These are phyloP conservation scores for Eucalyptus camaldulensis DNA, from an alignment of 345 rosid genomes.

Conservation along the genomic window DNA sequence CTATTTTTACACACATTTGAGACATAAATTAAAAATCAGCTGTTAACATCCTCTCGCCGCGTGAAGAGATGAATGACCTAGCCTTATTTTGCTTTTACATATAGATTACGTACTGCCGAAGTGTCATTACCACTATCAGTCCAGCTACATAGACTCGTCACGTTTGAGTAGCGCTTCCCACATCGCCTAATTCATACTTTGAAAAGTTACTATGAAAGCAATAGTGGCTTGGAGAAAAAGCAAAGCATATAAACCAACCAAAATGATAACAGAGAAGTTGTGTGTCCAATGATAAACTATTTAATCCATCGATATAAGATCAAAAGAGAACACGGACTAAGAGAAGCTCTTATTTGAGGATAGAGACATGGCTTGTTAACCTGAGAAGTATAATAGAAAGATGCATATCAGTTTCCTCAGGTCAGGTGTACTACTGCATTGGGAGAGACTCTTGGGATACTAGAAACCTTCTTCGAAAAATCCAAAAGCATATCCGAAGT, in stretches of 20 bases:
- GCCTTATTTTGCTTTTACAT: background rate
- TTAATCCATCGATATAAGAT: background rate
- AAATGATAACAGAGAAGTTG: background rate
- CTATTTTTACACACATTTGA: background rate
- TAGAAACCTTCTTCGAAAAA: background rate
- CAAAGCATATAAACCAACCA: background rate
- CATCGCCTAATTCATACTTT: background rate
- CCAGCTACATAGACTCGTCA: background rate
- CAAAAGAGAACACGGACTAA: background rate
- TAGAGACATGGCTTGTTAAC: background rate
- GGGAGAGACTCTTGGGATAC: background rate
- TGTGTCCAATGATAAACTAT: background rate
- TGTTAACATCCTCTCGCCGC: background rate
- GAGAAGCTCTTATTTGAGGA: background rate
- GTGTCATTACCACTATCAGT: background rate
- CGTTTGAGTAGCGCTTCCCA: background rate
- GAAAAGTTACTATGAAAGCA: background rate
- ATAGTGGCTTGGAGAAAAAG: background rate
- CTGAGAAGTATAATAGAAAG: background rate
- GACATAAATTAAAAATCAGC: accelerated
- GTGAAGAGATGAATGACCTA: background rate
- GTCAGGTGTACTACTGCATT: background rate
- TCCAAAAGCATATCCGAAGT: background rate
- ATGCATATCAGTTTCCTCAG: background rate
- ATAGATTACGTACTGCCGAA: background rate